Percentiles rank a stretch among this genome's conserved stretches.
These are phyloP conservation scores for Trichoderma sp. DNA, from an alignment of 2,329 filamentous ascomycete species.

Conservation along the genomic window DNA sequence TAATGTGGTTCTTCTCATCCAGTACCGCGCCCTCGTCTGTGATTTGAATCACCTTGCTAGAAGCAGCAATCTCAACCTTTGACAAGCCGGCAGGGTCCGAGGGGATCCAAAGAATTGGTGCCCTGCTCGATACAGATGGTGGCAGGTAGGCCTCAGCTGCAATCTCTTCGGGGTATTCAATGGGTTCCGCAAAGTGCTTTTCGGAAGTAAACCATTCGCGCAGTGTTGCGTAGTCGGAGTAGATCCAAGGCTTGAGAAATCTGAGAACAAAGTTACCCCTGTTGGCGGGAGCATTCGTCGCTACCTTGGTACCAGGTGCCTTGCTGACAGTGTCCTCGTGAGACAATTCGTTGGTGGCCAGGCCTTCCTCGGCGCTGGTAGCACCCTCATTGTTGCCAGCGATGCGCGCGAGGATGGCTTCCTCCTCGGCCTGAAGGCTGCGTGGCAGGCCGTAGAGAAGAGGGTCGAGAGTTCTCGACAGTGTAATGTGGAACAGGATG, in stretches of 20 bases:
- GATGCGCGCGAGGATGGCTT: conserved; percentile 42
- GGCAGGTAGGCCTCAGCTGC: conserved; percentile 73
- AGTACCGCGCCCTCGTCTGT: conserved; percentile 73
- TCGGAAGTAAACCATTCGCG: conserved; percentile 49
- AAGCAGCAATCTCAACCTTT: conserved; percentile 70
- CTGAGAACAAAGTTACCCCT: conserved; percentile 58
- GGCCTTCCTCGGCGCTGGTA: conserved; percentile 37
- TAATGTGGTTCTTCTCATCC: conserved; percentile 62
- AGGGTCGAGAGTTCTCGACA: conserved; percentile 71
- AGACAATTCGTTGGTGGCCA: conserved; percentile 22
- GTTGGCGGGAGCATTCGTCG: conserved; percentile 41
- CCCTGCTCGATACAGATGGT: conserved; percentile 64
- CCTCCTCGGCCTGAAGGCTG: conserved; percentile 53
- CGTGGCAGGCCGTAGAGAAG: conserved; percentile 74
- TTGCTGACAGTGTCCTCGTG: conserved; percentile 29
- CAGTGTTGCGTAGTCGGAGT: conserved; percentile 71
- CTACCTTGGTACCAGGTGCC: conserved; percentile 33
- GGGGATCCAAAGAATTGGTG: conserved; percentile 76
- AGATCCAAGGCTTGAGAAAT: conserved; percentile 77
- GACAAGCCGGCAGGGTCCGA: conserved; percentile 71
- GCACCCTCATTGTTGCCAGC: conserved; percentile 34
- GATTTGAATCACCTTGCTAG: conserved; percentile 67
- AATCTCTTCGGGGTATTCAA: conserved; percentile 62
- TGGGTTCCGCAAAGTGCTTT: conserved; percentile 15
- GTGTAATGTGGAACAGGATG: conserved; percentile 73